phyloP scores from a whole-genome alignment of 768 basidiomycete species.

The Astraeus odoratus region DNA sequence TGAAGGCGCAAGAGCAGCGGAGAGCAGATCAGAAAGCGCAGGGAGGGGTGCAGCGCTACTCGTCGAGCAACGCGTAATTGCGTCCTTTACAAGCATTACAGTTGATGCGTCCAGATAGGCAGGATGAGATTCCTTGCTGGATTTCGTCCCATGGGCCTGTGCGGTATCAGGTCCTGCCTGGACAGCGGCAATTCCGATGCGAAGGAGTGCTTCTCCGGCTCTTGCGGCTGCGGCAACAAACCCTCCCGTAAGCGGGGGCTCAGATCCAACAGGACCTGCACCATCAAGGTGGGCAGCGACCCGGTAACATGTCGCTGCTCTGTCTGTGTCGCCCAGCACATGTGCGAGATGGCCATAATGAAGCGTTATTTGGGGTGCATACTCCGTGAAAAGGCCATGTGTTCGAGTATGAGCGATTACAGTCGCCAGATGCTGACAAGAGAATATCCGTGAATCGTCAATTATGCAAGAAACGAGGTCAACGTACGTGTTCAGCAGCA shows the following conservation, averaged over 20 bases:
- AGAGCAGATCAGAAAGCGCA: slow-evolving; percentile 11
- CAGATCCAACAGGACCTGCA: slow-evolving; percentile 21
- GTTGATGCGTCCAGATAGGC: slow-evolving; percentile 12
- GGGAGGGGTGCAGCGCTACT: slow-evolving; percentile 15
- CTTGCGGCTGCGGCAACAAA: slow-evolving; percentile 44
- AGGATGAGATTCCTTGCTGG: slow-evolving; percentile 1
- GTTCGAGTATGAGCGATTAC: slow-evolving; percentile 61
- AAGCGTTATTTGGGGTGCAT: slow-evolving; percentile 57
- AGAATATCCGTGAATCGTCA: background rate
- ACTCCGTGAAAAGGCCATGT: slow-evolving; percentile 45
- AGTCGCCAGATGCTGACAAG: slow-evolving; percentile 30
- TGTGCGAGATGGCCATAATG: slow-evolving; percentile 73
- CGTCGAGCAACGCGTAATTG: slow-evolving; percentile 19
- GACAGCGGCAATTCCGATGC: slow-evolving; percentile 34
- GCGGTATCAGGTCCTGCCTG: background rate
- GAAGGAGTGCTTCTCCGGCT: slow-evolving; percentile 45
- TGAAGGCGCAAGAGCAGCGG: slow-evolving; percentile 14
- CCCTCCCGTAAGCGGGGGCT: slow-evolving; percentile 15
- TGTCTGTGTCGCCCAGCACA: slow-evolving; percentile 43
- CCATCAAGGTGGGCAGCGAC: slow-evolving; percentile 49
- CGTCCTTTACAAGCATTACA: slow-evolving; percentile 18
- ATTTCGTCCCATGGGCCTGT: background rate
- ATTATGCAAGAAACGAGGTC: no score
- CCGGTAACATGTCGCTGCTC: slow-evolving; percentile 56
- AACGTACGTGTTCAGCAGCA: slow-evolving; percentile 49